Percentiles rank a stretch among this genome's conserved stretches.
These are phyloP conservation scores for Mallotus repandus DNA, from an alignment of 441 rosid species.

Conservation along the genomic window DNA sequence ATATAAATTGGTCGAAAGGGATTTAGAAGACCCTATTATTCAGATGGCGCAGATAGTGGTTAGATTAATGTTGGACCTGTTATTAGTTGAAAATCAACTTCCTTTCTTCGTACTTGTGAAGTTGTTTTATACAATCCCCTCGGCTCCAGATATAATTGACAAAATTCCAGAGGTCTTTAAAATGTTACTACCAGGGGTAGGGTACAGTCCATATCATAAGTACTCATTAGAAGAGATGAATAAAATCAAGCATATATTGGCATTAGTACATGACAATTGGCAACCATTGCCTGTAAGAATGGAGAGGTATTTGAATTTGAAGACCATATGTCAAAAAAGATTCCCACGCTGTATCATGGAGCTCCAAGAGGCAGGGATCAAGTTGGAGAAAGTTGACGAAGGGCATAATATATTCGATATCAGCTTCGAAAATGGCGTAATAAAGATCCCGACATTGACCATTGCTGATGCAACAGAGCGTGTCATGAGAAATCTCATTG, in stretches of 20 bases:
- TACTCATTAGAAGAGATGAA: neutral
- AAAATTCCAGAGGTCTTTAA: neutral
- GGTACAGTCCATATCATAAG: neutral
- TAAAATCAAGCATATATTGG: neutral
- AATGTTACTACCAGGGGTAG: neutral
- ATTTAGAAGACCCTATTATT: neutral
- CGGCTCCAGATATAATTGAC: too few species aligned
- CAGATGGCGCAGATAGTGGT: too few species aligned
- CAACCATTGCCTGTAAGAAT: neutral
- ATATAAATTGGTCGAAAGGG: neutral
- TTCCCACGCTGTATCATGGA: conserved; percentile 17
- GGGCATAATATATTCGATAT: conserved; percentile 12
- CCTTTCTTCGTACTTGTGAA: conserved; percentile 23
- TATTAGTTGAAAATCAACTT: conserved; percentile 29
- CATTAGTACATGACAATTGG: neutral
- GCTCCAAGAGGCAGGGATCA: conserved; percentile 19
- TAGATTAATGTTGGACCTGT: conserved; percentile 10
- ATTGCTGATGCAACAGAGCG: neutral
- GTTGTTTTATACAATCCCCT: too few species aligned
- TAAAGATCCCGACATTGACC: conserved; percentile 21
- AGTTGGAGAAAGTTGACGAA: too few species aligned
- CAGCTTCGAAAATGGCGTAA: conserved; percentile 10
- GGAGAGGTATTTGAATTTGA: neutral
- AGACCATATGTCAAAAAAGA: too few species aligned
- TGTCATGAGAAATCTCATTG: conserved; percentile 15